Evolutionary conservation across 768 basidiomycete genomes (phyloP), one percentile per base, ranked within the genome.

Genomic region (Cyclocybe aegerita): DNA sequence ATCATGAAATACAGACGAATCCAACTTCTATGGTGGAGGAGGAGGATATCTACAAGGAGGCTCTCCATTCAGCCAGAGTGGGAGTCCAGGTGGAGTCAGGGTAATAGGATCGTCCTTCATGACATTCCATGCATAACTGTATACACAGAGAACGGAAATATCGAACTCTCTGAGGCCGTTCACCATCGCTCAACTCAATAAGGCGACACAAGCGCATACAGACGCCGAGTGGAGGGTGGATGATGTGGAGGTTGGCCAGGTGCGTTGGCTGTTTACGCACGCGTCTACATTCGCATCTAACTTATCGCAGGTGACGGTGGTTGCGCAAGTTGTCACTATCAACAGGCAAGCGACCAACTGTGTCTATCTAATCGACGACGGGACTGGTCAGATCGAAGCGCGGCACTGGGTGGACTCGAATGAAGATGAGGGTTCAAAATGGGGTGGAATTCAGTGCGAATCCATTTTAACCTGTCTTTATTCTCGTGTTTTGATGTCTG

Each of bases 171-270:
- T 70, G 16, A 77, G 93, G 33, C 91, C 93, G 3, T 79, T 92
- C 44, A 92, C 88, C 3, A 78, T 89, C 58, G 77, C 81, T 45
- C 93, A 96, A 63, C 75, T 97, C 39, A 63, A 74, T 33, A 78
- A 80, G 57, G 88, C 94, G 1, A 76, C 71, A n/a, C 93, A 95
- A 72, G 77, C 85, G 4, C 91, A 96, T 63, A 76, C 87, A 1
- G 95, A 98, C 57, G 87, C 90, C 2, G 92, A 95, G 50, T 97
- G 93, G 84, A 76, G 76, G 52, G 74, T 98, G 32, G 93, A 93
- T 50, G 88, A 84, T 29, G 69, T 77, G 4, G 89, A 94, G 54
- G 75, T 94, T 50, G 88, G 88, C 42, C 90, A 92, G 67, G 95
- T 91, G 56, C 9, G 55, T 62, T 3, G 33, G 12, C 44, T 23